Evolutionary conservation across 768 basidiomycete genomes (phyloP).

Genomic region (Tylopilus intermedius): DNA sequence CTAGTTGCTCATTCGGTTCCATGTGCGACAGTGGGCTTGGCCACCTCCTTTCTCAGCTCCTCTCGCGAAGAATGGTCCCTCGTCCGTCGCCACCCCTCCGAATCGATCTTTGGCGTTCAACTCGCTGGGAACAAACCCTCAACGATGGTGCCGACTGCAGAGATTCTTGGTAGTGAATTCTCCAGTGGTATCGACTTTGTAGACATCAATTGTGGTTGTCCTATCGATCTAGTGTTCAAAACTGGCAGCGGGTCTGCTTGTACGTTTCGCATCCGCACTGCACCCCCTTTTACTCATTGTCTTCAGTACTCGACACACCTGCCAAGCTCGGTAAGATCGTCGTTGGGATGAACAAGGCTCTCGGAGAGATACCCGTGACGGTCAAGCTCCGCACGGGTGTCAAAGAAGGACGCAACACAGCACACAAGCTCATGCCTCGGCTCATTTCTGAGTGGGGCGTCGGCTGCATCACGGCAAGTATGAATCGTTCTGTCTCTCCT

Average conservation of each 20-base stretch:
- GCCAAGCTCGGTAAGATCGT: constrained; percentile 82
- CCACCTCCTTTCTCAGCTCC: constrained; percentile 80
- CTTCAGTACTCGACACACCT: constrained; percentile 74
- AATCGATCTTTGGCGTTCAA: constrained; percentile 86
- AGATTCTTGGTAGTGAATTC: constrained; percentile 70
- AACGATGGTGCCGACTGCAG: constrained; percentile 74
- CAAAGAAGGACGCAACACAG: constrained; percentile 78
- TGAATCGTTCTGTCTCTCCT: not conserved
- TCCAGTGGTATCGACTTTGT: constrained; percentile 76
- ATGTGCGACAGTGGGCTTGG: constrained; percentile 76
- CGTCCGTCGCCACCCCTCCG: constrained; percentile 82
- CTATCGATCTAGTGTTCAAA: constrained; percentile 93
- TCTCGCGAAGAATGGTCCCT: constrained; percentile 95
- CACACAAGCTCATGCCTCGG: constrained; percentile 88
- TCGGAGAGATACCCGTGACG: constrained; percentile 89
- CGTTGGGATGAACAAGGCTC: constrained; percentile 83
- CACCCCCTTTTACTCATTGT: not conserved
- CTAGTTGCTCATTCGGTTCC: not conserved
- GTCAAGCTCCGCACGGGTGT: constrained; percentile 92
- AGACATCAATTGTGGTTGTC: constrained; percentile 95
- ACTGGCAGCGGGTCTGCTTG: constrained; percentile 85
- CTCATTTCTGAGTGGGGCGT: constrained; percentile 50
- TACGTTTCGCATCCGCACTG: constrained; percentile 36
- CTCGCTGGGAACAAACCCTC: constrained; percentile 85
- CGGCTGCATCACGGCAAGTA: constrained; percentile 39